Base-by-base conservation (phyloP, 305 asterid species). In the Fraxinus paxiana region DNA sequence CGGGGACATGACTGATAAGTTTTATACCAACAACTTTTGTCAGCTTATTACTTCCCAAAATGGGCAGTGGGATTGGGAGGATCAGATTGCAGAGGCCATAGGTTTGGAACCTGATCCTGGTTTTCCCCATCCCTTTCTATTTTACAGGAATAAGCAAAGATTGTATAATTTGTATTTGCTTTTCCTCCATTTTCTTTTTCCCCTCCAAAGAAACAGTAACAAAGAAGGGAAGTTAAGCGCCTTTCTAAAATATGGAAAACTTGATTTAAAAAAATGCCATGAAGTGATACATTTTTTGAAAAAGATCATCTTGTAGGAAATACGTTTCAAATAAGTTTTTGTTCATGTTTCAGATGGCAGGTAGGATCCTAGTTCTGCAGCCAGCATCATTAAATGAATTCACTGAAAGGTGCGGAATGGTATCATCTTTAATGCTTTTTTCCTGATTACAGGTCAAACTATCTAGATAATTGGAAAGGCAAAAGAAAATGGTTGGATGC, bases 381-480 rank as follows among this genome's bases (percentile, higher is more conserved):
- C 98, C 98, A 24, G 80, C 92, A 65, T 89, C 97, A 69, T 89
- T 92, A 67, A 82, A 91, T 77, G 98, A 93, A 84, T 91, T 93
- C 82, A 86, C 97, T 38, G 94, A 91, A 41, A 91, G 96, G 97
- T 93, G 75, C 22, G 82, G 79, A 78, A 71, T 81, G 76, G 79
- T 81, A 69, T 73, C 71, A 80, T 69, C 54, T 46, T 54, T 34
- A 65, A n/a, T 81, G 69, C 77, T 69, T 56, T 77, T 82, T 38
- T 28, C 84, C 74, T 84, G 48, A 77, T 67, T 82, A 77, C 34
- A 31, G 73, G 83, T 15, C 84, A 26, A 71, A 76, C 46, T 71
- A 30, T 43, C 76, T 34, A 43, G 35, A 38, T 80, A 80, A 77
- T 78, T 74, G 7, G 37, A 24, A 71, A 34, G 72, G 34, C 73